These are phyloP conservation scores for Thraustochytrium sp. DNA, from an alignment of 352 stramenopile genomes.

Conservation along the genomic window DNA sequence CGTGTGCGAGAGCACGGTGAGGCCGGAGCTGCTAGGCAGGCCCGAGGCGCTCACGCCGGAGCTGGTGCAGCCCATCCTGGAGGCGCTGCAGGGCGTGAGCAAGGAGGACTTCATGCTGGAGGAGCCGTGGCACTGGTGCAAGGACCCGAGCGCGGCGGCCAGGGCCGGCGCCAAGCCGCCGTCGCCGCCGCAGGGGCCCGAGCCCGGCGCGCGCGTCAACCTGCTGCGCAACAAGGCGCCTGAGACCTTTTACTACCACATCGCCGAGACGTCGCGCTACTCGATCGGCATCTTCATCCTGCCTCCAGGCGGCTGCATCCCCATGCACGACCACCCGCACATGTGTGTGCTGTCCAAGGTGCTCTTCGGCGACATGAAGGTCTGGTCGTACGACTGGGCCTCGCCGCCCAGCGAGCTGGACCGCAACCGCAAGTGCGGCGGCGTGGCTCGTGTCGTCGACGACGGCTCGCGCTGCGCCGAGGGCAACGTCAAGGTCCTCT, in stretches of 20 bases:
- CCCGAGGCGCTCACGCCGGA: background rate
- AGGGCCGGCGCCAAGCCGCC: background rate
- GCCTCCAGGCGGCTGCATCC: slow-evolving; percentile 59
- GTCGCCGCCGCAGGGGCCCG: background rate
- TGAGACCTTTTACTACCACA: slow-evolving; percentile 32
- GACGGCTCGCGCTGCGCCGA: background rate
- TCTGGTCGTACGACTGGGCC: slow-evolving; percentile 52
- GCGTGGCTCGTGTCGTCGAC: background rate
- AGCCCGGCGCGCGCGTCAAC: background rate
- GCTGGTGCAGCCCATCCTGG: background rate
- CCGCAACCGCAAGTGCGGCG: background rate
- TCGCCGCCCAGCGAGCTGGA: background rate
- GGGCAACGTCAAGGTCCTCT: slow-evolving; percentile 31
- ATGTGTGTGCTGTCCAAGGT: slow-evolving; percentile 65
- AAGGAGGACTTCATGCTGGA: slow-evolving; percentile 4
- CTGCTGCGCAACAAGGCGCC: background rate
- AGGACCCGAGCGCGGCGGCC: background rate
- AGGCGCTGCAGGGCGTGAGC: background rate
- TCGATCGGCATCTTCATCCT: slow-evolving; percentile 67
- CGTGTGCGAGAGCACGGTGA: background rate
- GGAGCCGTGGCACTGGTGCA: slow-evolving; percentile 30
- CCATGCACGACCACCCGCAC: slow-evolving; percentile 65
- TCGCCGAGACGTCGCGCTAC: slow-evolving; percentile 52
- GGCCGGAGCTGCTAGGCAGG: background rate
- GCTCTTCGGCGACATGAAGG: slow-evolving; percentile 59